These are phyloP conservation scores for Malassezia brasiliensis DNA, from an alignment of 1,284 basidiomycete species.

Conservation along the genomic window DNA sequence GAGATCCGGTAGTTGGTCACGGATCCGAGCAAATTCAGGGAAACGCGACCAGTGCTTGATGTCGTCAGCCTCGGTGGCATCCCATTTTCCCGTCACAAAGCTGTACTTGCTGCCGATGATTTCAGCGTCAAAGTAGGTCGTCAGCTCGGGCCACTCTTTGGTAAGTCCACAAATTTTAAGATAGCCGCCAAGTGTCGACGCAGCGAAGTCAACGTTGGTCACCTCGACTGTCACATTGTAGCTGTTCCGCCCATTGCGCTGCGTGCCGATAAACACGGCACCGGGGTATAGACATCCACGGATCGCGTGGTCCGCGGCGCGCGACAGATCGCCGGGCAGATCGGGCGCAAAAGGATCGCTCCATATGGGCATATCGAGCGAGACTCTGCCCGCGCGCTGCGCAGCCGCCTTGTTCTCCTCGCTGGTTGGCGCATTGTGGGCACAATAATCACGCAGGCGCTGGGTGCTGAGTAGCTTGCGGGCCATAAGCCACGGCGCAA, in stretches of 20 bases:
- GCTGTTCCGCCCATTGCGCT: constrained; percentile 35
- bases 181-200: constrained; percentile 40
- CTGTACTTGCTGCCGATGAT: constrained; percentile 37
- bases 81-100: constrained; percentile 43
- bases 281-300: constrained; percentile 40
- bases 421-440: background rate
- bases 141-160: constrained; percentile 46
- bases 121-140: constrained; percentile 46
- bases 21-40: constrained; percentile 28
- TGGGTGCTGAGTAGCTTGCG: background rate
- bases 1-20: constrained; percentile 20
- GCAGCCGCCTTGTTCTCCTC: background rate
- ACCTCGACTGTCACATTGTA: constrained; percentile 43
- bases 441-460: background rate
- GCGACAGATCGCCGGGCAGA: constrained; percentile 24
- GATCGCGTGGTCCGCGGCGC: constrained; percentile 10
- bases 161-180: constrained; percentile 46
- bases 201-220: constrained; percentile 38
- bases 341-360: constrained; percentile 29
- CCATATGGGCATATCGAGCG: constrained; percentile 10
- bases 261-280: constrained; percentile 37
- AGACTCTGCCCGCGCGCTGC: background rate
- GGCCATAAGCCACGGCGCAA: background rate
- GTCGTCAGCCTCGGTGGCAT: constrained; percentile 38
- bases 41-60: constrained; percentile 43